These are phyloP conservation scores for Stentor roeselii DNA, from an alignment of 73 alveolate genomes.

Conservation along the genomic window DNA sequence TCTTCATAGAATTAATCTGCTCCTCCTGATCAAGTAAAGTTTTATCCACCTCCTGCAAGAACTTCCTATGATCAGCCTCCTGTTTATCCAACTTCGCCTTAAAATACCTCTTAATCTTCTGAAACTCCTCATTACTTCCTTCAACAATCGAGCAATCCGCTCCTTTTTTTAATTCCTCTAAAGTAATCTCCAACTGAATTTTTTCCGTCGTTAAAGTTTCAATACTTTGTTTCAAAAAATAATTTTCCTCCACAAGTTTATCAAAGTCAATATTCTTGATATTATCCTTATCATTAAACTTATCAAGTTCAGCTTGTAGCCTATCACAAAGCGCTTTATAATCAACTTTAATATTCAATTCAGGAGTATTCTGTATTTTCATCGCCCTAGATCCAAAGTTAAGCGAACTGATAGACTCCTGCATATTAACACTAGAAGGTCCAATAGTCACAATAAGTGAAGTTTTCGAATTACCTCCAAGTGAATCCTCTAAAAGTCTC, in stretches of 20 bases:
- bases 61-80: slow-evolving; percentile 47
- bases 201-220: slow-evolving; percentile 2
- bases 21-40: slow-evolving; percentile 49
- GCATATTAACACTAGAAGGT: slow-evolving; percentile 86
- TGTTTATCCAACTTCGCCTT: slow-evolving; percentile 38
- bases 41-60: slow-evolving; percentile 49
- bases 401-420: slow-evolving; percentile 84
- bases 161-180: slow-evolving; percentile 36
- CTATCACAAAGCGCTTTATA: slow-evolving; percentile 51
- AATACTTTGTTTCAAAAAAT: neutral
- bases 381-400: slow-evolving; percentile 91
- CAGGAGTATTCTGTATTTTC: slow-evolving; percentile 88
- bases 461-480: slow-evolving; percentile 96
- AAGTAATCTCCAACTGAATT: neutral
- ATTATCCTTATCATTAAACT: slow-evolving; percentile 58
- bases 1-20: slow-evolving; percentile 28
- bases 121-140: slow-evolving; percentile 21
- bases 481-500: slow-evolving; percentile 78
- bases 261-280: slow-evolving; percentile 24
- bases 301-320: slow-evolving; percentile 76
- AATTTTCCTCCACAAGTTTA: slow-evolving; percentile 15
- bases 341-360: slow-evolving; percentile 68
- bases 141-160: slow-evolving; percentile 28
- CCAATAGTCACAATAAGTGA: slow-evolving; percentile 90
- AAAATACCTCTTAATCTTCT: slow-evolving; percentile 23